Conservation (phyloP, 352 stramenopile species). For the Blastocystis sp. region DNA sequence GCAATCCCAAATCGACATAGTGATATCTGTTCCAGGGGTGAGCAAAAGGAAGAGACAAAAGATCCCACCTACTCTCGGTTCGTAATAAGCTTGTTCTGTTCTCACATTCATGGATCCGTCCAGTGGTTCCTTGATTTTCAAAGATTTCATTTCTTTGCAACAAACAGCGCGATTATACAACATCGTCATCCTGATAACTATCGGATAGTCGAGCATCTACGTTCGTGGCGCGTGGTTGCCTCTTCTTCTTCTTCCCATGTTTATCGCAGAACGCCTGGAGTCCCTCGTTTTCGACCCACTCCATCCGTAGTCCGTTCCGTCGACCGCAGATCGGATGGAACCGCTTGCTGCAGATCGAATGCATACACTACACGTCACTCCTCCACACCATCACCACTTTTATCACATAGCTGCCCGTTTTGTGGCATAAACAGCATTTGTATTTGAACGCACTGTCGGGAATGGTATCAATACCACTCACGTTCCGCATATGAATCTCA, state of each 20-base stretch:
- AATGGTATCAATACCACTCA: slow-evolving; percentile 35
- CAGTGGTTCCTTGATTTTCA: slow-evolving; percentile 39
- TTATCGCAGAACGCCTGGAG: slow-evolving; percentile 49
- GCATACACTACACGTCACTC: slow-evolving; percentile 37
- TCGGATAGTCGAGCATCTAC: not conserved
- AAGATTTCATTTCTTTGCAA: not conserved
- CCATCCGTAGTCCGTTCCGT: not conserved
- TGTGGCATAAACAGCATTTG: slow-evolving; percentile 52
- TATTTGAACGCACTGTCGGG: slow-evolving; percentile 26
- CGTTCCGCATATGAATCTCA: slow-evolving; percentile 26
- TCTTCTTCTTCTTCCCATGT: slow-evolving; percentile 48
- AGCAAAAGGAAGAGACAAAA: no score
- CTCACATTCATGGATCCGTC: no score
- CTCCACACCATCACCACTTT: not conserved
- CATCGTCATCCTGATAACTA: slow-evolving; percentile 43
- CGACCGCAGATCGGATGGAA: slow-evolving; percentile 55
- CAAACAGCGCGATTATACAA: slow-evolving; percentile 27
- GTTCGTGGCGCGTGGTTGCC: not conserved
- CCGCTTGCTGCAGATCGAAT: slow-evolving; percentile 6
- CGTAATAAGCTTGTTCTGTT: no score
- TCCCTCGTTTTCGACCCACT: slow-evolving; percentile 32
- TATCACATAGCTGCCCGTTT: slow-evolving; percentile 53
- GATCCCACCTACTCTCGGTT: no score
- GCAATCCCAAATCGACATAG: slow-evolving; percentile 54
- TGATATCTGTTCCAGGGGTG: no score